These are phyloP conservation scores for Verbascum thapsus DNA, from an alignment of 257 asterid genomes.

Conservation along the genomic window DNA sequence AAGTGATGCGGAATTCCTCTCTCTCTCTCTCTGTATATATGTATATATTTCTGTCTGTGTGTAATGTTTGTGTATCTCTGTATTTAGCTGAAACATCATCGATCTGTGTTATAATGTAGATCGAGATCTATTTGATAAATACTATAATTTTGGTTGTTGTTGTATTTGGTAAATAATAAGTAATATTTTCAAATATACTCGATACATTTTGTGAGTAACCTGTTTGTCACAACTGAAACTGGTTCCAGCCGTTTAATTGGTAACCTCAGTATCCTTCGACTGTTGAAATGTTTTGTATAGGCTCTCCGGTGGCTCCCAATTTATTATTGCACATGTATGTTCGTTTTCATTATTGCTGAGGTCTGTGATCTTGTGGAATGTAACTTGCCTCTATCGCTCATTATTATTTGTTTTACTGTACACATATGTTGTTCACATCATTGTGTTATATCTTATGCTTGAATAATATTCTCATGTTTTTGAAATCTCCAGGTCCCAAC, in stretches of 20 bases:
- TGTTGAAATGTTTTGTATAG: too few species aligned
- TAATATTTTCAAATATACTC: too few species aligned
- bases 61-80: neutral
- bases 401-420: too few species aligned
- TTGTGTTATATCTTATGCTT: neutral
- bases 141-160: too few species aligned
- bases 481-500: constrained; percentile 68
- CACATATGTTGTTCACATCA: neutral
- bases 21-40: too few species aligned
- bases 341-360: neutral
- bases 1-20: neutral
- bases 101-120: neutral
- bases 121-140: too few species aligned
- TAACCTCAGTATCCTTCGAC: too few species aligned
- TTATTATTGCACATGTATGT: neutral
- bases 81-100: neutral
- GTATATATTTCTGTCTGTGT: neutral
- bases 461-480: neutral
- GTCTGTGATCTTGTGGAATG: constrained; percentile 4
- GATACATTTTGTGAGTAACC: neutral
- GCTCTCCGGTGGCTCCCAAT: neutral
- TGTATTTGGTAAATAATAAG: neutral
- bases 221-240: neutral
- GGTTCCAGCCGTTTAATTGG: constrained; percentile 7
- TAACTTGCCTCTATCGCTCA: neutral